phyloP scores from a whole-genome alignment of 2,329 filamentous ascomycete genomes.

The Cylindrodendrum hubeiense region DNA sequence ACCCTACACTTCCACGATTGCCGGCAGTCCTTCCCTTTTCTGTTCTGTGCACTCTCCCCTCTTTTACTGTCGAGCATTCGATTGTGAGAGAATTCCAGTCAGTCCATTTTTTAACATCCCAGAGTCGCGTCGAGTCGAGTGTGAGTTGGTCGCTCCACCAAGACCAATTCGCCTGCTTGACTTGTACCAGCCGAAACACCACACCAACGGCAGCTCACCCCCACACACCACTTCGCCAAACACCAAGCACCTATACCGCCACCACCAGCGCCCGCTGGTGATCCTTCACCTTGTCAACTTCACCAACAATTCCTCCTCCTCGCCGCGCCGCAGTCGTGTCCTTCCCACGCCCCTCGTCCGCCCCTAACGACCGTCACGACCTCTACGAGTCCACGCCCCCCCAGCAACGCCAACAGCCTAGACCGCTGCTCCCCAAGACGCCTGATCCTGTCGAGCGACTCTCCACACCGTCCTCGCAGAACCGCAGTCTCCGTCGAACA shows the following conservation, averaged over 20 bases:
- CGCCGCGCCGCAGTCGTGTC: conserved; percentile 59
- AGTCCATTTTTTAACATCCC: neutral
- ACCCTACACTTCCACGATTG: conserved; percentile 30
- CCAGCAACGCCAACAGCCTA: conserved; percentile 59
- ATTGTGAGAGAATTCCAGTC: conserved; percentile 19
- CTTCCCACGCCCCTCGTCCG: conserved; percentile 52
- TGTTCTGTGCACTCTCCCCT: conserved; percentile 6
- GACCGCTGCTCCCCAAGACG: conserved; percentile 42
- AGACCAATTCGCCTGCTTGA: conserved; percentile 24
- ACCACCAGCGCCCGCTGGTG: conserved; percentile 56
- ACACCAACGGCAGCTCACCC: conserved; percentile 35
- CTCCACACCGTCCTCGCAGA: conserved; percentile 61
- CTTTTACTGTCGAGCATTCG: neutral
- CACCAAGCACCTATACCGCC: conserved; percentile 25
- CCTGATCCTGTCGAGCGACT: conserved; percentile 56
- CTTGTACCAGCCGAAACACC: conserved; percentile 29
- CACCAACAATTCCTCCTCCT: conserved; percentile 40
- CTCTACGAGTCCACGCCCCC: conserved; percentile 60
- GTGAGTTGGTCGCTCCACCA: conserved; percentile 17
- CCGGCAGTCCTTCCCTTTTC: conserved; percentile 16
- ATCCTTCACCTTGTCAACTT: conserved; percentile 61
- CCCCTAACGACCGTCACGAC: conserved; percentile 68
- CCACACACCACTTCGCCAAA: conserved; percentile 28
- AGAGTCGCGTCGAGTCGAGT: conserved; percentile 14
- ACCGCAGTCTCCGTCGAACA: conserved; percentile 63